Base-by-base conservation (phyloP, 108 stramenopile genomes). In the Parietichytrium sp. region DNA sequence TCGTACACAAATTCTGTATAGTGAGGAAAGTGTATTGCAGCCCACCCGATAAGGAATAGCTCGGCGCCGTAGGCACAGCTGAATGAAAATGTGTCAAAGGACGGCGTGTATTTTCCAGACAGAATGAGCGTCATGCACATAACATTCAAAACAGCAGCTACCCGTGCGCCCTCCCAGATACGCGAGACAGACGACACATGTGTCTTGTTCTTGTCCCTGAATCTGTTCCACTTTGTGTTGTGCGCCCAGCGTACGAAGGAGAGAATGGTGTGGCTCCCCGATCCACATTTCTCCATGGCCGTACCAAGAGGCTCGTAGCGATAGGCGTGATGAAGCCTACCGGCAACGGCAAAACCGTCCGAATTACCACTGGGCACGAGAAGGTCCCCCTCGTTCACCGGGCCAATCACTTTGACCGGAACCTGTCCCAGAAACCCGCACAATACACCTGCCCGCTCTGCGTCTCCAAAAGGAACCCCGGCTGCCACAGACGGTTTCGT, bases 391-490 rank as follows among this genome's bases (percentile, higher is more conserved):
- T 18, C 15, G 15, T 26, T 18, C 12, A 80, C n/a, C 25, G 23
- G 27, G 4, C 51, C 79, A 26, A 23, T 29, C 27, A 51, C 51
- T 31, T 52, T 51, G 29, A 53, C 30, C 20, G 79, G 79, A 4
- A 80, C 79, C 52, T 80, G 79, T n/a, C 79, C 79, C 13, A 80
- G 31, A 38, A 80, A 80, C 8, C 51, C 79, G 38, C 23, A 26
- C 4, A 53, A 10, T 8, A 52, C 8, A 4, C 79, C 79, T 15
- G 4, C 10, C 23, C 38, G 38, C 7, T 42, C n/a, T 7, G 4
- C 6, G 29, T 6, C 48, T 20, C 25, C 79, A 3, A 3, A 4
- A 8, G 79, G 79, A 50, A 80, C 79, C 33, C 79, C 79, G n/a
- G 79, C 79, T n/a, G 79, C 79, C 18, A 80, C 29, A 20, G 79